These are phyloP conservation scores for Solanum aculeatissimum DNA, from an alignment of 305 asterid species.

Conservation along the genomic window DNA sequence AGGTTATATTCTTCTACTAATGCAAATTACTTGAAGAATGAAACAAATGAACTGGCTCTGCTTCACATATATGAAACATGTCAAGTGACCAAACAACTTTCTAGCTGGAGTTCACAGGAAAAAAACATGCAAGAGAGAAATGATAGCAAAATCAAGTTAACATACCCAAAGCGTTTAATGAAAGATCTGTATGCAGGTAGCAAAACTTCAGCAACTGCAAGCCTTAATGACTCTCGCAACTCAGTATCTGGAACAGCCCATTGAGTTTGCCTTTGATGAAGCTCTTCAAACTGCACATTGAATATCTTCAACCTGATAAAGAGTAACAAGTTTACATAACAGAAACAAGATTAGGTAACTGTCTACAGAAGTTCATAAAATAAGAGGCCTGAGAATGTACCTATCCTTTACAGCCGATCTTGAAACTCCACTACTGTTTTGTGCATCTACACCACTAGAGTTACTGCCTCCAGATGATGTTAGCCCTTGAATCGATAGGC, in stretches of 20 bases:
- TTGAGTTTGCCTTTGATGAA: conserved; percentile 94
- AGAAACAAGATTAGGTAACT: background rate
- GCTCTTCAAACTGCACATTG: conserved; percentile 88
- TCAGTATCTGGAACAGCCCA: conserved; percentile 99
- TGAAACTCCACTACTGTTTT: conserved; percentile 82
- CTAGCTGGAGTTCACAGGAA: background rate
- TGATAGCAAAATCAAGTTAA: background rate
- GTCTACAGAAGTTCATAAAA: background rate
- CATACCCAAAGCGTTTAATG: conserved; percentile 83
- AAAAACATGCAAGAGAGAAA: background rate
- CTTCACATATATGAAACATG: background rate
- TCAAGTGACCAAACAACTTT: background rate
- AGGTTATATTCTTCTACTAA: background rate
- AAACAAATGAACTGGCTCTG: background rate
- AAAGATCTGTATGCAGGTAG: conserved; percentile 97
- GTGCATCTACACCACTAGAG: conserved; percentile 51
- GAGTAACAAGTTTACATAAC: background rate
- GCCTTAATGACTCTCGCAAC: conserved; percentile 90
- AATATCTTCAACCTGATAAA: conserved; percentile 67
- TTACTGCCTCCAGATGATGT: conserved; percentile 84
- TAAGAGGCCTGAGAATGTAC: conserved; percentile 18
- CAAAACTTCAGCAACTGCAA: conserved; percentile 96
- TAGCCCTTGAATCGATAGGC: conserved; percentile 73
- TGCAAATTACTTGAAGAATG: background rate
- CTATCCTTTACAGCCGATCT: conserved; percentile 79